A percentile compares a stretch with the other conserved stretches of the same genome.
These are phyloP conservation scores for Rugonectria rugulosa DNA, from an alignment of 2,329 filamentous ascomycete genomes.

Conservation along the genomic window DNA sequence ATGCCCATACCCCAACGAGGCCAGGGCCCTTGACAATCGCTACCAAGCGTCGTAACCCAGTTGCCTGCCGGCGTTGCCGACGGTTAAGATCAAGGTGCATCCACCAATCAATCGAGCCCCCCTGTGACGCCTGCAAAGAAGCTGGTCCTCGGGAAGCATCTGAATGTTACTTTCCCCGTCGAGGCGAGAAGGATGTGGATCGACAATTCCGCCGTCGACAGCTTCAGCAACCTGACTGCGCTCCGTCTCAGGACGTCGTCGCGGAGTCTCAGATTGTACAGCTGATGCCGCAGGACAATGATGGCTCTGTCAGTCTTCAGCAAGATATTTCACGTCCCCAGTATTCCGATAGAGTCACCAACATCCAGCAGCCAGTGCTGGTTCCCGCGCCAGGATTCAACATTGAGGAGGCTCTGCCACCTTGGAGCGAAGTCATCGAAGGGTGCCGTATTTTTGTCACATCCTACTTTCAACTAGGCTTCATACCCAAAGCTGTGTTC, in stretches of 20 bases:
- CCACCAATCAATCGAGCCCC: conserved; percentile 22
- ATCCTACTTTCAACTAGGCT: conserved; percentile 44
- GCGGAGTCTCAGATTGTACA: not conserved
- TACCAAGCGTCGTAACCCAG: conserved; percentile 28
- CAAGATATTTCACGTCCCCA: no score
- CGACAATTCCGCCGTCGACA: conserved; percentile 29
- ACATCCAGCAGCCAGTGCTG: not conserved
- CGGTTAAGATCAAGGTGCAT: conserved; percentile 34
- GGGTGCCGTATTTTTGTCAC: conserved; percentile 40
- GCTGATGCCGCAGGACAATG: not conserved
- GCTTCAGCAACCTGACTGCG: not conserved
- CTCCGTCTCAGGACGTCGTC: not conserved
- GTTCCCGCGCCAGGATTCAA: conserved; percentile 5
- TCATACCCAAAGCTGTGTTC: conserved; percentile 43
- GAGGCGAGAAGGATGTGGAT: conserved; percentile 32
- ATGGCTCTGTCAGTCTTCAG: no score
- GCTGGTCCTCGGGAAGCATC: conserved; percentile 16
- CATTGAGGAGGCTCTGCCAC: conserved; percentile 26
- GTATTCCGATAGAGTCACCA: not conserved
- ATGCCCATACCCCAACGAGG: no score
- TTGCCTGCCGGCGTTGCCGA: conserved; percentile 38
- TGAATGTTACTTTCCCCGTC: conserved; percentile 31
- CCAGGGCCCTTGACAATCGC: no score
- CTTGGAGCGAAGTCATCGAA: conserved; percentile 39
- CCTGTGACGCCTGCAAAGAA: conserved; percentile 30